Base-by-base conservation (phyloP, 495 filamentous ascomycete species). In the Podospora conica region DNA sequence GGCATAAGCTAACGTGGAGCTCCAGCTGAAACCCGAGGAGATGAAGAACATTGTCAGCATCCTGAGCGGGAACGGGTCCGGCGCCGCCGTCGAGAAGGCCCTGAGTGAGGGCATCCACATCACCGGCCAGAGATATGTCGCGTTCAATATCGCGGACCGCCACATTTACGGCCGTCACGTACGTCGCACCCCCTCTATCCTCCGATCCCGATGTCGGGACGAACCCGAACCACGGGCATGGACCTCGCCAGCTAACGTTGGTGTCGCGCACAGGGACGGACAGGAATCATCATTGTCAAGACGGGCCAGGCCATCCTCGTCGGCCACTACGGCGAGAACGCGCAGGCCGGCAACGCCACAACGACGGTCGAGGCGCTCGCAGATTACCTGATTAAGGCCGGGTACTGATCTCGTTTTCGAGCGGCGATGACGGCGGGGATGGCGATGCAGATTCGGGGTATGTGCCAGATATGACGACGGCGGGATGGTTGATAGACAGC, bases 81-180 rank as follows among this genome's bases (percentile, higher is more conserved):
- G 78, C 65, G 76, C 72, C 58, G 83, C 87, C 65, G 76, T 71
- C 10, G 76, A 66, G 68, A 81, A 82, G 59, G 75, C 80, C 48
- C 78, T 83, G 53, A 69, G 73, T 21, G 80, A 85, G 8, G 94
- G 94, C 55, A 68, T 97, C 76, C 79, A 89, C 73, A 72, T 97
- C 69, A 86, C 73, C 20, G 89, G 88, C 58, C 85, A 88, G 78
- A 80, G 78, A 66, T 96, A 89, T 77, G 80, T 97, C 69, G 80
- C 84, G 69, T 82, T 91, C 77, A 88, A 85, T 66, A 84, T 87
- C 56, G 88, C 91, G 63, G 91, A 90, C 10, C 80, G 88, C 77
- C 90, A 86, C 80, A 75, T 97, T 67, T 96, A 96, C 78, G 90
- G 84, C 67, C 91, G 91, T 83, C 86, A 93, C 85, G 94, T 97